These are phyloP conservation scores for Ceratocystis cacaofunesta DNA, from an alignment of 2,329 filamentous ascomycete species.

Conservation along the genomic window DNA sequence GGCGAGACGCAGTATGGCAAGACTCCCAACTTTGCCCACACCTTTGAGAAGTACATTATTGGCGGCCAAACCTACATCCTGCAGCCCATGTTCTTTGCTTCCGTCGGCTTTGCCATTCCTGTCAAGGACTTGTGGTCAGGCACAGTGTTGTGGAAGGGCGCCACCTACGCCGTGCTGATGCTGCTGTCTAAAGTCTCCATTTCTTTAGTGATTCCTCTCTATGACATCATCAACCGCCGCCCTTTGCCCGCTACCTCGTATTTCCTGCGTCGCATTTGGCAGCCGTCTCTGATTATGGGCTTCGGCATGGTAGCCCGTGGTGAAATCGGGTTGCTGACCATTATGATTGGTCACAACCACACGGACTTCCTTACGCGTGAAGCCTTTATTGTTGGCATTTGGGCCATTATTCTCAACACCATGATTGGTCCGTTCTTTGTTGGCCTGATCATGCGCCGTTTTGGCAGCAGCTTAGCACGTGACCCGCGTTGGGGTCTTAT, in stretches of 20 bases:
- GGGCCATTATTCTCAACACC: conserved; percentile 43
- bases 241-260: background rate
- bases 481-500: conserved; percentile 13
- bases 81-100: conserved; percentile 43
- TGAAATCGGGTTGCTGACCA: conserved; percentile 46
- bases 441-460: conserved; percentile 29
- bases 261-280: conserved; percentile 23
- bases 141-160: conserved; percentile 38
- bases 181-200: conserved; percentile 27
- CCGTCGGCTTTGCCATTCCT: conserved; percentile 46
- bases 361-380: conserved; percentile 37
- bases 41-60: conserved; percentile 26
- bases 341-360: conserved; percentile 21
- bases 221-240: conserved; percentile 23
- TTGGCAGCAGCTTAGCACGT: background rate
- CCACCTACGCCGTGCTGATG: conserved; percentile 44
- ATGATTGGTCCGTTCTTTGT: conserved; percentile 39
- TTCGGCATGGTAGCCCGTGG: conserved; percentile 45
- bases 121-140: conserved; percentile 40
- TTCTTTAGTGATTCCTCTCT: conserved; percentile 19
- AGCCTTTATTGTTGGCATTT: conserved; percentile 38
- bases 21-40: conserved; percentile 27
- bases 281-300: conserved; percentile 40
- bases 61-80: conserved; percentile 31
- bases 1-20: conserved; percentile 23